Evolutionary conservation across 1,284 basidiomycete species (phyloP).

Genomic region (Porodaedalea pini): DNA sequence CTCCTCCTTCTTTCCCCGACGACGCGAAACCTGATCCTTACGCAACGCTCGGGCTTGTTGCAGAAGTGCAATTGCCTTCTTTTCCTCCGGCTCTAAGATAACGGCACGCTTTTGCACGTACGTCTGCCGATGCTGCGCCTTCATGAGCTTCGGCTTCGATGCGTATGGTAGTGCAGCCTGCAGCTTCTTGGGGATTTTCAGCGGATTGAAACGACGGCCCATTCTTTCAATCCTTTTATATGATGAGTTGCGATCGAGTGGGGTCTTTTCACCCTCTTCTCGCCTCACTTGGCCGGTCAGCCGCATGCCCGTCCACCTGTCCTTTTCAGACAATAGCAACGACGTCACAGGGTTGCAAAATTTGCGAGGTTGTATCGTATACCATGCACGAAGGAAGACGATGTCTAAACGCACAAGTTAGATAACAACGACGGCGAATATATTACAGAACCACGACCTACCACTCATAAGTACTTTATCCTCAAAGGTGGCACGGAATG

Average conservation of each 20-base stretch:
- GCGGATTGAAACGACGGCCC: constrained; percentile 85
- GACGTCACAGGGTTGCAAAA: constrained; percentile 98
- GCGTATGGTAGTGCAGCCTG: constrained; percentile 89
- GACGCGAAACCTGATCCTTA: constrained; percentile 77
- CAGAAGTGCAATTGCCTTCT: constrained; percentile 85
- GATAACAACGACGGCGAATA: constrained; percentile 9
- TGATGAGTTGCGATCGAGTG: constrained; percentile 78
- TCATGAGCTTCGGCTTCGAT: constrained; percentile 86
- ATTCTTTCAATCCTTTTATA: constrained; percentile 84
- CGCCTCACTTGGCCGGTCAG: constrained; percentile 90
- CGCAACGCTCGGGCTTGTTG: constrained; percentile 93
- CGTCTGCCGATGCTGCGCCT: constrained; percentile 69
- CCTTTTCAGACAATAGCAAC: constrained; percentile 78
- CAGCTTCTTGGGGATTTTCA: constrained; percentile 86
- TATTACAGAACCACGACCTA: constrained; percentile 39
- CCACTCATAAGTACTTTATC: constrained; percentile 97
- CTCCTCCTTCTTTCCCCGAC: constrained; percentile 83
- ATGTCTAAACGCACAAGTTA: constrained; percentile 60
- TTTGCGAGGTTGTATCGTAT: constrained; percentile 89
- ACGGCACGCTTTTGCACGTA: constrained; percentile 93
- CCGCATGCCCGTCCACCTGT: constrained; percentile 88
- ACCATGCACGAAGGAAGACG: constrained; percentile 96
- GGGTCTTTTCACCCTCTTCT: constrained; percentile 82
- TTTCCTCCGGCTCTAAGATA: constrained; percentile 93
- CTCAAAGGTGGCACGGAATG: constrained; percentile 95